Base-by-base conservation (phyloP, 495 filamentous ascomycete species). In the Halenospora varia region DNA sequence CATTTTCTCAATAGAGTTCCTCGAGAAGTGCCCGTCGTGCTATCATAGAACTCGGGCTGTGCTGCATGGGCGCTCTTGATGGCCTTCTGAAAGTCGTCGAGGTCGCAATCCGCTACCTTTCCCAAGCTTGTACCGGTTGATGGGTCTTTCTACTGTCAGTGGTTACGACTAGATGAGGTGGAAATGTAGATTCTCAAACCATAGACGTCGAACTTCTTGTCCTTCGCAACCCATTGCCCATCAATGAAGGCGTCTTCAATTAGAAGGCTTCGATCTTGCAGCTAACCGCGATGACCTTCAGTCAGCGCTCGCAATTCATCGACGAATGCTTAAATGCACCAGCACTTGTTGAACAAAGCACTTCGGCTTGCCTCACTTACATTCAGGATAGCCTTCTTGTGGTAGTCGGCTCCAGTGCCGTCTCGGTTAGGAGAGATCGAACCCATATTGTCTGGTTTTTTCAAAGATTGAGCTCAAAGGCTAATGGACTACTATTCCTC, bases 1-100 rank as follows among this genome's bases (percentile, higher is more conserved):
- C 92, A 96, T 64, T 83, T 87, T 47, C 88, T 82, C 48, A 97
- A 80, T 72, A 95, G 81, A 65, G 80, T 82, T 40, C 88, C 81
- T 55, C 90, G 84, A 72, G 93, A 84, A 45, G 90, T 87, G 54
- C 81, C 87, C 0, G 90, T 86, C 29, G 79, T 70, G 23, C 26
- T 45, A 11, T 10, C 23, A 44, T 47, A 62, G 47, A 20, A 68
- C 13, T 23, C 40, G 10, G 11, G n/a, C 22, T 57, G 59, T 11
- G 48, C 55, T 1, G 15, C 39, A 13, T 64, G 2, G 3, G 68
- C 69, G 19, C 42, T 56, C 22, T 62, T 39, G 48, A 71, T 68
- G n/a, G 69, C 69, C 9, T 44, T 22, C n/a, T 53, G 42, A 53
- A 67, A 63, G 50, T 69, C 68, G 4, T 23, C 24, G 15, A 11